Base-by-base conservation (phyloP, 495 filamentous ascomycete genomes). In the Podospora tetraspora region DNA sequence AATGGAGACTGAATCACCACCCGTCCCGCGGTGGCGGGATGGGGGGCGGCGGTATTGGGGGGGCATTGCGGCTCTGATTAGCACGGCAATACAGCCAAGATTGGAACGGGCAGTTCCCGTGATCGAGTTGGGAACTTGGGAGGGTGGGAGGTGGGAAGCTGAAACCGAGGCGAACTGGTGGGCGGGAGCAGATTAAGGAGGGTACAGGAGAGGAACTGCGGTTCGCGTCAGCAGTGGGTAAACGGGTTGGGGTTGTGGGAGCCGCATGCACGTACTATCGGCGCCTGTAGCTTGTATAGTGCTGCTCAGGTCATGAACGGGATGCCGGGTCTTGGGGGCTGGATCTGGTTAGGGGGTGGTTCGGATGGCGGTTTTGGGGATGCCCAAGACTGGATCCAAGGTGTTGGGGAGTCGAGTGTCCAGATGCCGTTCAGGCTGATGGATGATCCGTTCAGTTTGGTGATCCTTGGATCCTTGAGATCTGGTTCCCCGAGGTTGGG, bases 31-130 rank as follows among this genome's bases (percentile, higher is more conserved):
- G 43, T 52, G 43, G 43, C 43, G 43, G 43, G 43, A 52, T 52
- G 43, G 43, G 13, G 43, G 43, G 19, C 43, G 37, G 37, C 37
- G 43, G 43, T 52, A 52, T 19, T 52, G 43, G 16, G 43, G 32
- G 61, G 37, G 66, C 73, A 73, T 73, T 64, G 72, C 64, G 62
- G 67, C 69, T 72, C 60, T 70, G 70, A 72, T 69, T 66, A 67
- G 57, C 43, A 60, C n/a, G 19, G 13, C 63, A 69, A 63, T 72
- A 67, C 69, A 70, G 64, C 27, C 70, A 37, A 65, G 62, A 69
- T 69, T 72, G 37, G n/a, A 13, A 24, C 24, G 57, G 43, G 43
- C 16, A 52, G 43, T 52, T 52, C 43, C 43, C 43, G 43, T 52
- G 43, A 52, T 19, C 43, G 43, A 52, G 43, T 52, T n/a, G 43